Conservation (phyloP, 1,284 basidiomycete genomes). For the Ceratobasidium sp. region DNA sequence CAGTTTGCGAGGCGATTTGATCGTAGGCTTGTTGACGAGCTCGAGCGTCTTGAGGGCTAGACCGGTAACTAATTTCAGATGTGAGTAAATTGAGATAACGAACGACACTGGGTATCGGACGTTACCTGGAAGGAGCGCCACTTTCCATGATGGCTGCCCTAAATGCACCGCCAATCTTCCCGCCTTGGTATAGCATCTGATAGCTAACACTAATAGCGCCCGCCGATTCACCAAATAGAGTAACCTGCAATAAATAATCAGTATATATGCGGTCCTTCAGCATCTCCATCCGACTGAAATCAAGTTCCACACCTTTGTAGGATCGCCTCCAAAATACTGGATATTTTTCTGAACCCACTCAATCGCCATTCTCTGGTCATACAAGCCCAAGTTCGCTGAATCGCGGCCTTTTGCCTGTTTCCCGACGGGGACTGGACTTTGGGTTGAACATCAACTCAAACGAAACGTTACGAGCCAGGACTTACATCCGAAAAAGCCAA, state of each 20-base stretch:
- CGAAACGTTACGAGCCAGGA: too few relatives aligned
- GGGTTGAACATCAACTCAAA: neutral
- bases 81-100: neutral
- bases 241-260: conserved; percentile 3
- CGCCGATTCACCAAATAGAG: conserved; percentile 35
- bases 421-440: conserved; percentile 28
- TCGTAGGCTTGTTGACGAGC: conserved; percentile 28
- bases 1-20: conserved; percentile 16
- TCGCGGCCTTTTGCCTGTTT: neutral
- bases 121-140: conserved; percentile 19
- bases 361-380: conserved; percentile 50
- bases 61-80: conserved; percentile 7
- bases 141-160: conserved; percentile 38
- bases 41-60: neutral
- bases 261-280: neutral
- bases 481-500: conserved; percentile 21
- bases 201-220: conserved; percentile 33
- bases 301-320: conserved; percentile 52
- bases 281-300: neutral
- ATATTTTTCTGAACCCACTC: conserved; percentile 65
- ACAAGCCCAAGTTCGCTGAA: conserved; percentile 8
- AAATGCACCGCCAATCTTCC: conserved; percentile 16
- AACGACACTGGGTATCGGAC: neutral
- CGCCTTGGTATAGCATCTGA: conserved; percentile 24
- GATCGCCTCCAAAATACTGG: conserved; percentile 62